Evolutionary conservation across 2,329 filamentous ascomycete genomes (phyloP).

Genomic region (Orbilia ellipsospora): DNA sequence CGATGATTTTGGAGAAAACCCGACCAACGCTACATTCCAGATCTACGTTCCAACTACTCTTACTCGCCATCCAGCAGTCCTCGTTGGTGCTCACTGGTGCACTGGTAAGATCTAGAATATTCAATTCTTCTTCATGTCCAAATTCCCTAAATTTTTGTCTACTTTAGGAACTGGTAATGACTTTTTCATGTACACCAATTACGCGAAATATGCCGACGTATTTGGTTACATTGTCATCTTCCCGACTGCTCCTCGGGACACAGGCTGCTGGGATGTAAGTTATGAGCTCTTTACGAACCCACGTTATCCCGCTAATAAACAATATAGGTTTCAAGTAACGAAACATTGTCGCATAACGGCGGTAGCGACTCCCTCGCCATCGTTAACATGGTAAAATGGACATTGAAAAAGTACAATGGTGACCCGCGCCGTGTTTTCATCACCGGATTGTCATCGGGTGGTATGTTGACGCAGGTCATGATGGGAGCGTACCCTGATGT

Average conservation of each 20-base stretch:
- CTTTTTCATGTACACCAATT: conserved; percentile 30
- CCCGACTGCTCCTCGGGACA: conserved; percentile 54
- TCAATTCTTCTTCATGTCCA: neutral
- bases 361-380: conserved; percentile 64
- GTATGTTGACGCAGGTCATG: conserved; percentile 65
- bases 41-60: conserved; percentile 38
- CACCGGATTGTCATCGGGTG: conserved; percentile 61
- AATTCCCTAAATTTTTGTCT: neutral
- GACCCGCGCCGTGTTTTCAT: conserved; percentile 61
- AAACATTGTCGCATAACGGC: conserved; percentile 60
- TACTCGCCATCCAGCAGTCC: conserved; percentile 21
- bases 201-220: conserved; percentile 38
- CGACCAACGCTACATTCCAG: conserved; percentile 37
- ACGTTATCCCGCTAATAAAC: neutral
- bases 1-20: conserved; percentile 42
- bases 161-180: conserved; percentile 33
- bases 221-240: conserved; percentile 49
- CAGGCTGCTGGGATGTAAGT: conserved; percentile 59
- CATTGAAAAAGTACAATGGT: conserved; percentile 60
- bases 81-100: conserved; percentile 46
- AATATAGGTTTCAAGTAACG: conserved; percentile 32
- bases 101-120: conserved; percentile 14
- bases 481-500: conserved; percentile 66
- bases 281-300: neutral
- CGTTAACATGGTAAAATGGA: conserved; percentile 63